Conservation (phyloP, 164 flowering plant genomes). For the Piper betle region DNA sequence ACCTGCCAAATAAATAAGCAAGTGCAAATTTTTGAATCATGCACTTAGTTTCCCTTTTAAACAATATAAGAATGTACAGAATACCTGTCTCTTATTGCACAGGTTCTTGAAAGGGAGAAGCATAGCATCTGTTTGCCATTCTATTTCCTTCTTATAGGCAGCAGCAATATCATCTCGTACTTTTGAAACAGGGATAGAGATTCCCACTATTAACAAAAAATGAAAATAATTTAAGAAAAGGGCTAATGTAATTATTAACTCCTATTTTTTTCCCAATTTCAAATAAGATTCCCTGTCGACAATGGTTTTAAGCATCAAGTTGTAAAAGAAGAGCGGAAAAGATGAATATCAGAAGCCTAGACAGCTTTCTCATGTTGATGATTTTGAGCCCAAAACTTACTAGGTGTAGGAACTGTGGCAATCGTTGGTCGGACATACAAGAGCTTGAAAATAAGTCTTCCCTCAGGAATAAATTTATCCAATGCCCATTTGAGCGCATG, state of each 20-base stretch:
- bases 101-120: conserved; percentile 53
- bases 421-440: conserved; percentile 43
- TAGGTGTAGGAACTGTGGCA: conserved; percentile 43
- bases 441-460: conserved; percentile 40
- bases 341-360: no score
- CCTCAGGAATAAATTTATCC: conserved; percentile 55
- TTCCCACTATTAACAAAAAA: conserved; percentile 50
- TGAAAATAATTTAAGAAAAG: background rate
- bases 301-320: no score
- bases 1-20: conserved; percentile 28
- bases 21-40: background rate
- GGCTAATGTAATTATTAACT: no score
- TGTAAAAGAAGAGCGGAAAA: no score
- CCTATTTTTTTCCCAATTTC: no score
- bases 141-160: conserved; percentile 54
- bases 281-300: no score
- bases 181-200: conserved; percentile 45
- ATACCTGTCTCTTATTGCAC: conserved; percentile 42
- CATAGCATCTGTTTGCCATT: conserved; percentile 41
- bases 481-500: conserved; percentile 63
- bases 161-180: conserved; percentile 59
- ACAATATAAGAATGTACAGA: background rate
- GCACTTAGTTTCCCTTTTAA: background rate
- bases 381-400: conserved; percentile 20
- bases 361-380: no score